Evolutionary conservation across 2,329 filamentous ascomycete genomes (phyloP).

Genomic region (Aspergillus caelatus): DNA sequence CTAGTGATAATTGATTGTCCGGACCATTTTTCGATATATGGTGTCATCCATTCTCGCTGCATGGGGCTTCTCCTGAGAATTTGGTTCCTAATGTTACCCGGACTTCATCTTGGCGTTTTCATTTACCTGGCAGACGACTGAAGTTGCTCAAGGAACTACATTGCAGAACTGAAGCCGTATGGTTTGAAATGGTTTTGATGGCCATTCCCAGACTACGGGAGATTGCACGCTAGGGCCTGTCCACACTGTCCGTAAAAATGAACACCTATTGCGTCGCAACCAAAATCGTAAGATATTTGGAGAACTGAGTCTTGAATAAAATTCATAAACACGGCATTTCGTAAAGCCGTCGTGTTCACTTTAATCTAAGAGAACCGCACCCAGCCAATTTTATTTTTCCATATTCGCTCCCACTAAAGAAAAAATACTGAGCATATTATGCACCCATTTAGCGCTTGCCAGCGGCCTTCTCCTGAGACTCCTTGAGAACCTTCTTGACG

Average conservation of each 20-base stretch:
- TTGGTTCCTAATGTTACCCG: background rate
- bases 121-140: background rate
- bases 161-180: background rate
- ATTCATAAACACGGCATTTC: slow-evolving; percentile 8
- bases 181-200: background rate
- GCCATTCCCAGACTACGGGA: background rate
- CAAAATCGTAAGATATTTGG: slow-evolving; percentile 1
- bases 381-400: slow-evolving; percentile 30
- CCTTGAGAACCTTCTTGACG: slow-evolving; percentile 99
- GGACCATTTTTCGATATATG: background rate
- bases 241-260: background rate
- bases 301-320: slow-evolving; percentile 13
- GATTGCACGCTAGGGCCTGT: background rate
- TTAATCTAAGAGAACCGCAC: slow-evolving; percentile 15
- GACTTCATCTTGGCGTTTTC: background rate
- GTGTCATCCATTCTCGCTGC: background rate
- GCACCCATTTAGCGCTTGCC: slow-evolving; percentile 47
- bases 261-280: background rate
- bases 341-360: slow-evolving; percentile 9
- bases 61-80: background rate
- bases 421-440: slow-evolving; percentile 40
- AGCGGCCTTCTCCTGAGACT: slow-evolving; percentile 73
- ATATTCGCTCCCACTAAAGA: slow-evolving; percentile 39
- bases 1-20: background rate
- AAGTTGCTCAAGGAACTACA: background rate